phyloP scores from a whole-genome alignment of 345 rosid species.

The Sisymbrium irio region DNA sequence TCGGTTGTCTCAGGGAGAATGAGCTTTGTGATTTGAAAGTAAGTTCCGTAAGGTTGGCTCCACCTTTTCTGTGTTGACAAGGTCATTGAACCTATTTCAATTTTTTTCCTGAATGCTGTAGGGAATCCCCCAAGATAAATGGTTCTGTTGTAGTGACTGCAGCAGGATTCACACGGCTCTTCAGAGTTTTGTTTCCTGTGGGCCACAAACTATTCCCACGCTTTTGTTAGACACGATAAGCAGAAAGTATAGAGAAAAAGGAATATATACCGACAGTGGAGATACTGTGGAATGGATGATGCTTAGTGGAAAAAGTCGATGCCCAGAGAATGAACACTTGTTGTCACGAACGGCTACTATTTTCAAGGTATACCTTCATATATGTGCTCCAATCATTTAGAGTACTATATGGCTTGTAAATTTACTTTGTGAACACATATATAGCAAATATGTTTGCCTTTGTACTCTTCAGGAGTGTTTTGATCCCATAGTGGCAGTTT shows the following conservation, averaged over 20 bases:
- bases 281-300: conserved; percentile 55
- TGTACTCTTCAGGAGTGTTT: conserved; percentile 70
- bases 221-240: conserved; percentile 46
- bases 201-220: conserved; percentile 49
- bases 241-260: conserved; percentile 61
- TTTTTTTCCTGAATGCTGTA: conserved; percentile 5
- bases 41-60: conserved; percentile 3
- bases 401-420: not conserved
- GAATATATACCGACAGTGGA: conserved; percentile 45
- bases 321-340: conserved; percentile 36
- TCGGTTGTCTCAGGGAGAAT: conserved; percentile 74
- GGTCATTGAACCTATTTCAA: conserved; percentile 4
- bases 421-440: not conserved
- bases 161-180: conserved; percentile 51
- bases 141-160: conserved; percentile 88
- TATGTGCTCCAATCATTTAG: not conserved
- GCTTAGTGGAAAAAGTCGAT: conserved; percentile 55
- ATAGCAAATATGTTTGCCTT: not conserved
- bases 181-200: conserved; percentile 49
- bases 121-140: conserved; percentile 43
- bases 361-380: conserved; percentile 56
- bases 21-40: conserved; percentile 71
- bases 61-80: not conserved
- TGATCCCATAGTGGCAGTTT: conserved; percentile 73
- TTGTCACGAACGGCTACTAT: conserved; percentile 70